phyloP scores from a whole-genome alignment of 768 basidiomycete species.

The Boletus bicolor region DNA sequence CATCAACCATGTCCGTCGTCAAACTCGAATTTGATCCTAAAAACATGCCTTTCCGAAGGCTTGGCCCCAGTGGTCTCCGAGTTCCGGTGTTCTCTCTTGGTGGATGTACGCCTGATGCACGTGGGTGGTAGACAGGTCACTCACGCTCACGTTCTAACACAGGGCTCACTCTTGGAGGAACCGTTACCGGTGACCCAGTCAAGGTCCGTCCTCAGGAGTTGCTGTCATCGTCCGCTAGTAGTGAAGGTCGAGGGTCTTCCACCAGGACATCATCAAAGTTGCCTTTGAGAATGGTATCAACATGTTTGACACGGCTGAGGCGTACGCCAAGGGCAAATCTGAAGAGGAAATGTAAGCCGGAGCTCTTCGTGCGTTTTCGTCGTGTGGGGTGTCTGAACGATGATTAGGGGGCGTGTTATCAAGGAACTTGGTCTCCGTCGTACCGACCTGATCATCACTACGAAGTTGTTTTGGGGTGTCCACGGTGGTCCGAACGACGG shows the following conservation, averaged over 20 bases:
- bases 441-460: conserved; percentile 7
- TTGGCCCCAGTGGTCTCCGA: conserved; percentile 6
- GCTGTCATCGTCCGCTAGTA: background rate
- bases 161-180: conserved; percentile 11
- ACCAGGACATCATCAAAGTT: conserved; percentile 7
- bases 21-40: conserved; percentile 6
- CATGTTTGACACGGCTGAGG: conserved; percentile 11
- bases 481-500: conserved; percentile 1
- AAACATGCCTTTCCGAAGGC: conserved; percentile 8
- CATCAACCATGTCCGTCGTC: background rate
- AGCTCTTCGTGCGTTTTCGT: background rate
- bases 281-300: conserved; percentile 11
- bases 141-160: background rate
- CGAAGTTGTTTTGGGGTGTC: conserved; percentile 4
- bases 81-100: conserved; percentile 9
- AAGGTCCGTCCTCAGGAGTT: background rate
- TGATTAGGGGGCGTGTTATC: conserved; percentile 2
- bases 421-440: conserved; percentile 6
- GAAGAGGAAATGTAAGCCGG: conserved; percentile 5
- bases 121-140: background rate
- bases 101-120: conserved; percentile 1
- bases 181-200: conserved; percentile 2
- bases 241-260: background rate
- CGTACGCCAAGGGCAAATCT: conserved; percentile 4
- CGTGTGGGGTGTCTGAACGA: background rate